Evolutionary conservation across 176 grass and related monocot species (phyloP).

Genomic region (Zea luxurians): DNA sequence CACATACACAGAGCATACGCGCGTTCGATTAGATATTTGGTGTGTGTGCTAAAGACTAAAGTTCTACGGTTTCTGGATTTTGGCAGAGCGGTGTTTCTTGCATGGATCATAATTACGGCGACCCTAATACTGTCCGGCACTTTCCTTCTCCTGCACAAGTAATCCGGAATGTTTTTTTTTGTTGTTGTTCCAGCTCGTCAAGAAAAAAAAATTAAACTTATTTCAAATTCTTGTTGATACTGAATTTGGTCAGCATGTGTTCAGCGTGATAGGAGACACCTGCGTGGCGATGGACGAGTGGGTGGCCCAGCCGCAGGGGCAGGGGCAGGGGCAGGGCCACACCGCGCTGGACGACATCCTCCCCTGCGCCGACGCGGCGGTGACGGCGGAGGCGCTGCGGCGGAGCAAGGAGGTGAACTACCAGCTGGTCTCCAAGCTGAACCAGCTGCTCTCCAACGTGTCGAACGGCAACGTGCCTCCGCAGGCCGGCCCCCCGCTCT

Average conservation of each 20-base stretch:
- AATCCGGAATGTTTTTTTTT: too few relatives aligned
- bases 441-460: conserved; percentile 51
- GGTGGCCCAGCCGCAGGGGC: conserved; percentile 48
- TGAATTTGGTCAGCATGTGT: not conserved
- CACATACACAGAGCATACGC: not conserved
- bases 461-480: conserved; percentile 56
- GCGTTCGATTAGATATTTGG: not conserved
- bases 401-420: conserved; percentile 60
- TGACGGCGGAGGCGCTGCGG: conserved; percentile 49
- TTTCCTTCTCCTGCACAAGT: conserved; percentile 81
- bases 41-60: not conserved
- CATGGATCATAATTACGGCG: conserved; percentile 61
- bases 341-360: conserved; percentile 84
- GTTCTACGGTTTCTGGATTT: not conserved
- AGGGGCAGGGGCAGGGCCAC: conserved; percentile 22
- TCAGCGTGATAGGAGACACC: conserved; percentile 66
- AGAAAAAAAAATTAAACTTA: too few relatives aligned
- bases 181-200: not conserved
- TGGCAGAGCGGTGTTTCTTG: conserved; percentile 56
- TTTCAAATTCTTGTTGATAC: too few relatives aligned
- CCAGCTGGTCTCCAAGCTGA: conserved; percentile 45
- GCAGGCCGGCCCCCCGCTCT: conserved; percentile 26
- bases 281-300: conserved; percentile 89
- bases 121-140: conserved; percentile 62
- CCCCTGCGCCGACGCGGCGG: conserved; percentile 65